These are phyloP conservation scores for Delonix regia DNA, from an alignment of 306 rosid genomes.

Conservation along the genomic window DNA sequence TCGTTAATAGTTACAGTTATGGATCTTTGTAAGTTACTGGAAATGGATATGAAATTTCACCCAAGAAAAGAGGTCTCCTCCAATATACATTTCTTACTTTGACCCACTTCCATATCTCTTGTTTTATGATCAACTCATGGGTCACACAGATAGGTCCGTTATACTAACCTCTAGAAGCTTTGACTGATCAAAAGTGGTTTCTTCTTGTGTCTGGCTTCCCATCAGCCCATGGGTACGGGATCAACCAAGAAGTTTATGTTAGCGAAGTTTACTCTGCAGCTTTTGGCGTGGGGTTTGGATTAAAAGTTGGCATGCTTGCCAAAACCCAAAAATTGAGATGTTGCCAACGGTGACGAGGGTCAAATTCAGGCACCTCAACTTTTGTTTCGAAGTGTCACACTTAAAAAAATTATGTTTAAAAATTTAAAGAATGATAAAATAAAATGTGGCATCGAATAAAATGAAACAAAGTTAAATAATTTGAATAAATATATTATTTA, in stretches of 20 bases:
- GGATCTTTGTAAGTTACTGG: neutral
- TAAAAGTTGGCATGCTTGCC: too few species aligned
- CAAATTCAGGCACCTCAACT: too few species aligned
- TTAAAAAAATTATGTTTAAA: too few species aligned
- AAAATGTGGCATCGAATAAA: too few species aligned
- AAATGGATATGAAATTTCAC: neutral
- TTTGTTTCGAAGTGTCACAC: too few species aligned
- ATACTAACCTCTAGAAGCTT: constrained; percentile 13
- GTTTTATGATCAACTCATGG: constrained; percentile 25
- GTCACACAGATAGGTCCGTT: neutral
- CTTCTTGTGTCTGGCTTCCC: constrained; percentile 81
- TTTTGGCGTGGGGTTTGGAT: too few species aligned
- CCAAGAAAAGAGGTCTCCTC: too few species aligned
- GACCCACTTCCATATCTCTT: neutral
- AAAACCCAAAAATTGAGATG: too few species aligned
- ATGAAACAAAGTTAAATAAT: too few species aligned
- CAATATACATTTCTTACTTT: neutral
- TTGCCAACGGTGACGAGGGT: too few species aligned
- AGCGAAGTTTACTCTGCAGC: neutral
- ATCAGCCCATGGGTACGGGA: constrained; percentile 55
- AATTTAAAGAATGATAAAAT: too few species aligned
- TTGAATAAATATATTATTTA: too few species aligned
- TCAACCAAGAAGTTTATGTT: constrained; percentile 16
- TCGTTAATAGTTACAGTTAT: neutral
- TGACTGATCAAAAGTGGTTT: constrained; percentile 62